A percentile compares a stretch with the other conserved stretches of the same genome.
Conservation (phyloP, 2,329 filamentous ascomycete species). For the Westerdykella sp. region DNA sequence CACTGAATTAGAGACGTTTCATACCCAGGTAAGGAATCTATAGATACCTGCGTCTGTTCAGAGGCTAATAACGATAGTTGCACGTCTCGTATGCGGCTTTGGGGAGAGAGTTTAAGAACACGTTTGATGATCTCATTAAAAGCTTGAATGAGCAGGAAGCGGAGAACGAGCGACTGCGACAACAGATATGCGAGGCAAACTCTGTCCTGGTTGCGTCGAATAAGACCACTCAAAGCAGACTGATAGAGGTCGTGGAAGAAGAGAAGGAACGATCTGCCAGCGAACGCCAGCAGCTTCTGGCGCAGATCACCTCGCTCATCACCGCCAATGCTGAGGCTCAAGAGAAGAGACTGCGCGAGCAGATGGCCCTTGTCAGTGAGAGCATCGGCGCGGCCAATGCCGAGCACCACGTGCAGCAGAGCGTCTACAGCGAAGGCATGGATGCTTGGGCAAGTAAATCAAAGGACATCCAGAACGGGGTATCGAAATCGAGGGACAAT, state of each 20-base stretch:
- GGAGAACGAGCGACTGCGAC: conserved; percentile 67
- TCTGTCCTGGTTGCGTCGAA: conserved; percentile 63
- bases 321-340: conserved; percentile 68
- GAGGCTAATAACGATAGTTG: conserved; percentile 48
- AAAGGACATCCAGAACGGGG: conserved; percentile 60
- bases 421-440: conserved; percentile 64
- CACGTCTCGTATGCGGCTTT: conserved; percentile 78
- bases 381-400: conserved; percentile 60
- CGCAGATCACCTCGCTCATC: conserved; percentile 72
- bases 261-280: conserved; percentile 66
- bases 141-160: conserved; percentile 69
- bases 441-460: conserved; percentile 67
- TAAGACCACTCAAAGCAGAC: conserved; percentile 56
- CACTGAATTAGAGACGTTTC: conserved; percentile 76
- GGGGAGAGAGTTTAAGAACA: conserved; percentile 75
- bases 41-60: not conserved
- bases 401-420: conserved; percentile 58
- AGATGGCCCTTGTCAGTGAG: conserved; percentile 56
- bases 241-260: conserved; percentile 66
- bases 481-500: conserved; percentile 66
- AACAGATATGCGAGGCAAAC: conserved; percentile 66
- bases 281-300: conserved; percentile 67
- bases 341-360: conserved; percentile 61
- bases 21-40: conserved; percentile 52
- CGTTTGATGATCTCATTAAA: conserved; percentile 74